These are phyloP conservation scores for Orbilia ellipsospora DNA, from an alignment of 2,329 filamentous ascomycete genomes.

Conservation along the genomic window DNA sequence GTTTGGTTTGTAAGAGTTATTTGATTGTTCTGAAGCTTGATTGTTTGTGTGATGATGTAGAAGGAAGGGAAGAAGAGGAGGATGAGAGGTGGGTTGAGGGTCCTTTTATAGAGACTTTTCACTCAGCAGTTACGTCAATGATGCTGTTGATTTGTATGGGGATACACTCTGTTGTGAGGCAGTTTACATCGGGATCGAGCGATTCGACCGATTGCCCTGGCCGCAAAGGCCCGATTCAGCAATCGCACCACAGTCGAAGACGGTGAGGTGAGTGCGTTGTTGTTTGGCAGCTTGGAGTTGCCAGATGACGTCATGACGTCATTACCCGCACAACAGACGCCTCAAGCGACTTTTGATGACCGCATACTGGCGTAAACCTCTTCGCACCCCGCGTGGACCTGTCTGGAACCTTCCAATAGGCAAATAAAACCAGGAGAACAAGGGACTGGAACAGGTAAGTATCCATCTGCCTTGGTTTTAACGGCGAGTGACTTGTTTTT, in stretches of 20 bases:
- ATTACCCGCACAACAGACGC: slow-evolving; percentile 40
- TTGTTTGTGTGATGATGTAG: slow-evolving; percentile 48
- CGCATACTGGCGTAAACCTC: slow-evolving; percentile 38
- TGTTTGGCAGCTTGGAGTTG: slow-evolving; percentile 14
- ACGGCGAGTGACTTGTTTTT: background rate
- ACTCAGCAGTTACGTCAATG: slow-evolving; percentile 29
- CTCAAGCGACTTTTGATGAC: slow-evolving; percentile 37
- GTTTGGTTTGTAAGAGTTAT: slow-evolving; percentile 12
- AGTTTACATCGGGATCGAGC: slow-evolving; percentile 25
- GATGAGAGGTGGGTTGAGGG: slow-evolving; percentile 24
- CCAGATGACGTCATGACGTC: slow-evolving; percentile 53
- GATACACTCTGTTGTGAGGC: slow-evolving; percentile 13
- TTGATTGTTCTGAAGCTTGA: slow-evolving; percentile 4
- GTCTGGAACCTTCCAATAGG: background rate
- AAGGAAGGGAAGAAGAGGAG: slow-evolving; percentile 15
- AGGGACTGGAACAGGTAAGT: background rate
- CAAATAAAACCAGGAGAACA: background rate
- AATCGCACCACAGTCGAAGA: no score
- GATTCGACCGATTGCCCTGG: background rate
- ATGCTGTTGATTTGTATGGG: background rate
- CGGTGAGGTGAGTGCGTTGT: background rate
- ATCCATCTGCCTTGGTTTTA: background rate
- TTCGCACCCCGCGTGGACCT: background rate
- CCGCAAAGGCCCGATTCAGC: slow-evolving; percentile 9
- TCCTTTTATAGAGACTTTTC: slow-evolving; percentile 50